A percentile compares a stretch with the other conserved stretches of the same genome.
These are phyloP conservation scores for Curvularia verruculosa DNA, from an alignment of 2,329 filamentous ascomycete species.

Conservation along the genomic window DNA sequence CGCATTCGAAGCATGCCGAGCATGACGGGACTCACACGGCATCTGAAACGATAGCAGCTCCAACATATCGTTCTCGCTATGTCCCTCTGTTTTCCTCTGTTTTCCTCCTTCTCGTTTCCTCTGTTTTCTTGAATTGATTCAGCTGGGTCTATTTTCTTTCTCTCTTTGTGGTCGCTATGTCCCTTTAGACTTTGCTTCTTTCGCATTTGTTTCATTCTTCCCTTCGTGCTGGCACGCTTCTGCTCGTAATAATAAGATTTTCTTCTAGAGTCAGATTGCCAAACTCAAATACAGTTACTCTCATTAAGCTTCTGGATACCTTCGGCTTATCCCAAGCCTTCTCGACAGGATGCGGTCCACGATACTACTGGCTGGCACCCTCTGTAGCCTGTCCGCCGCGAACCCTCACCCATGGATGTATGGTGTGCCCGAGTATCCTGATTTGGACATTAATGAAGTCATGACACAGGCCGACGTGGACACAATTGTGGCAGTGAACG, in stretches of 20 bases:
- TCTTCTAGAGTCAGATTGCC: not conserved
- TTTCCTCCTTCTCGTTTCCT: not conserved
- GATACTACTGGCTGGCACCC: constrained; percentile 27
- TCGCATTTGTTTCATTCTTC: not conserved
- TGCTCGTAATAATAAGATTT: constrained; percentile 19
- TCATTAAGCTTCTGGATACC: not conserved
- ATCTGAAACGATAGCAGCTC: not conserved
- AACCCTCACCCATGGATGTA: constrained; percentile 43
- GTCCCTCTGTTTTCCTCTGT: not conserved
- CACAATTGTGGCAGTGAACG: constrained; percentile 21
- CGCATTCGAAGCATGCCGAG: not conserved
- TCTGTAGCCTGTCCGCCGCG: constrained; percentile 28
- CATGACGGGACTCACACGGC: not conserved
- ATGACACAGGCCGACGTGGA: constrained; percentile 35
- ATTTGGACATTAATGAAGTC: constrained; percentile 36
- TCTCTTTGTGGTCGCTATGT: not conserved
- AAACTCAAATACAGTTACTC: not conserved
- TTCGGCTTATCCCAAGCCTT: not conserved
- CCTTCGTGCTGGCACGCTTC: constrained; percentile 31
- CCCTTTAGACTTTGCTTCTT: not conserved
- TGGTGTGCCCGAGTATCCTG: constrained; percentile 39
- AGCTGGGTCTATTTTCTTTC: not conserved
- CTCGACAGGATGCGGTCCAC: constrained; percentile 27
- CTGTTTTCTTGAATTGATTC: not conserved
- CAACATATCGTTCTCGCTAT: not conserved